Base-by-base conservation (phyloP, 2,329 filamentous ascomycete species). In the Pseudogymnoascus destructans region DNA sequence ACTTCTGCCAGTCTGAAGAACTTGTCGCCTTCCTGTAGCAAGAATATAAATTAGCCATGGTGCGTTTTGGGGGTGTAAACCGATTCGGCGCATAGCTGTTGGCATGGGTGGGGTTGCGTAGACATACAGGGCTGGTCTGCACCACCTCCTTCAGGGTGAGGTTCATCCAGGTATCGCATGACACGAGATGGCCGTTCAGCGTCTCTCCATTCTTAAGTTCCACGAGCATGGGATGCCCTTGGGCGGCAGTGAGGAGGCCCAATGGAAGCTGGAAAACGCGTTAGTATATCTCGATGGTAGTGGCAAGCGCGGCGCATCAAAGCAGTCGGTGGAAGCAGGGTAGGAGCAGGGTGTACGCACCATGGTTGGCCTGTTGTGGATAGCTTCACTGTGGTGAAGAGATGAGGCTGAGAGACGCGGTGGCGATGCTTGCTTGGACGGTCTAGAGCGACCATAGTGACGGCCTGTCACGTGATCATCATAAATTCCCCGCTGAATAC, bases 111-210 rank as follows among this genome's bases (percentile, higher is more conserved):
- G n/a, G 21, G 8, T 13, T 52, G n/a, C 13, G 54, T 25, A 55
- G 23, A 65, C 77, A 57, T 73, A 86, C 83, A 21, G 92, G 85
- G 70, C 87, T 95, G 15, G 93, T 97, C 74, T 97, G 92, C 33
- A 97, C 89, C 19, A 98, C 95, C 72, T 97, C 93, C 73, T 93
- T 95, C 64, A 98, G 75, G 1, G 92, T 97, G 66, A 98, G 77
- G 75, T 98, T 98, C 93, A 98, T 98, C 90, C 93, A 98, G 55
- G 92, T 98, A 73, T 98, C 93, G 82, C 92, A 98, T 72, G 86
- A 89, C 72, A 96, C 87, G 60, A 98, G 78, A 70, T 96, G 90
- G 63, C 93, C 93, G 74, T 97, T 98, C 61, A 98, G 81, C 0
- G 93, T 97, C 74, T 98, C 91, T 75, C 91, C 91, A 69, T 92